Base-by-base conservation (phyloP, 208 protist species). In the Acanthamoeba royreba region DNA sequence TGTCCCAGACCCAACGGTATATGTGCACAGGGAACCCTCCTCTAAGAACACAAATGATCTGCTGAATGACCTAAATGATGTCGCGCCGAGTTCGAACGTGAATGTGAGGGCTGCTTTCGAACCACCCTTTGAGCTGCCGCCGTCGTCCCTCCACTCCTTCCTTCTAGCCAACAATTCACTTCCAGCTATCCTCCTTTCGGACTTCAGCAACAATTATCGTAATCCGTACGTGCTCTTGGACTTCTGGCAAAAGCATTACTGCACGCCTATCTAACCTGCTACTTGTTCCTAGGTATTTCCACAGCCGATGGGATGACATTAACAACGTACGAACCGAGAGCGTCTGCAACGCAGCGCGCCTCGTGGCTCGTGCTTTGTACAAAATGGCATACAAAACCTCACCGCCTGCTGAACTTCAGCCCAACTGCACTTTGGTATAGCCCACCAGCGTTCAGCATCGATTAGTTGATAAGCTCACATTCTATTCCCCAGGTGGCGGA, bases 141-240 rank as follows among this genome's bases (percentile, higher is more conserved):
- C 81, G 46, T 58, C 81, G 46, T 89, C 81, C 15, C 81, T 89
- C 53, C 46, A 89, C 49, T 69, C 49, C n/a, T 89, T 89, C 81
- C 49, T 89, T 11, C 49, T 58, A 9, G 81, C 81, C 53, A 89
- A 89, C 81, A 9, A 11, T n/a, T 89, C 81, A 17, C 46, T 89
- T 0, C 81, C 81, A 17, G 81, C 49, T 0, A 17, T 89, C 8
- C 33, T 89, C 25, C 81, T 89, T 25, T 35, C 81, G 25, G 81
- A 89, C 53, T 89, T 69, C 53, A 43, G 28, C 31, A 0, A 45
- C 35, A n/a, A 28, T 33, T 89, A 89, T 9, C 46, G 53, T 22
- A 89, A 89, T 52, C 28, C 49, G 81, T 89, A 69, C 53, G 35
- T 40, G 69, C 61, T 31, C 25, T 8, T 25, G 38, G 9, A 33